These are phyloP conservation scores for Stephanodiscus triporus DNA, from an alignment of 108 stramenopile species.

Conservation along the genomic window DNA sequence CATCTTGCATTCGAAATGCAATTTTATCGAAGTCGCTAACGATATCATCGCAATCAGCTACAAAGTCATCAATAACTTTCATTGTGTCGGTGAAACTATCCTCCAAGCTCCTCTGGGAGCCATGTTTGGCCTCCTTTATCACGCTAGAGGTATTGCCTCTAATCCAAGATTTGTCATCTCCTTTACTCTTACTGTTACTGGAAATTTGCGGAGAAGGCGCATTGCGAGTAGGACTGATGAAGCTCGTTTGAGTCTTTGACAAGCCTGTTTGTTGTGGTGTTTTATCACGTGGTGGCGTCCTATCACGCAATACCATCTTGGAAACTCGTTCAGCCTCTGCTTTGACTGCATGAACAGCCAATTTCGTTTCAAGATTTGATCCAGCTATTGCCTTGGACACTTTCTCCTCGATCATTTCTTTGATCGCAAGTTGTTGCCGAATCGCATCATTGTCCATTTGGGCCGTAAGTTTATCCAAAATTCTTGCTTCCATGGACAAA, in stretches of 20 bases:
- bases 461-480: slow-evolving; percentile 24
- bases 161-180: slow-evolving; percentile 9
- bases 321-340: slow-evolving; percentile 16
- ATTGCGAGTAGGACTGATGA: slow-evolving; percentile 13
- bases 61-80: slow-evolving; percentile 39
- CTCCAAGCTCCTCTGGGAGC: slow-evolving; percentile 11
- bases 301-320: slow-evolving; percentile 7
- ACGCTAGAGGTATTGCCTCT: not conserved
- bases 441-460: slow-evolving; percentile 15
- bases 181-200: not conserved
- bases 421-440: slow-evolving; percentile 21
- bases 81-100: slow-evolving; percentile 46
- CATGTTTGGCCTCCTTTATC: not conserved
- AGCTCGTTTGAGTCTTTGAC: not conserved
- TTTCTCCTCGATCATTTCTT: slow-evolving; percentile 35
- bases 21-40: slow-evolving; percentile 40
- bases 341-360: slow-evolving; percentile 35
- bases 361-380: slow-evolving; percentile 26
- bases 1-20: slow-evolving; percentile 41
- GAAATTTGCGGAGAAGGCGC: slow-evolving; percentile 1
- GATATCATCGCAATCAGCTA: slow-evolving; percentile 35
- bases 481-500: slow-evolving; percentile 24
- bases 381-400: slow-evolving; percentile 28
- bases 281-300: not conserved
- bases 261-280: not conserved